Conservation (phyloP, 495 filamentous ascomycete species). For the Penicillium daleae region DNA sequence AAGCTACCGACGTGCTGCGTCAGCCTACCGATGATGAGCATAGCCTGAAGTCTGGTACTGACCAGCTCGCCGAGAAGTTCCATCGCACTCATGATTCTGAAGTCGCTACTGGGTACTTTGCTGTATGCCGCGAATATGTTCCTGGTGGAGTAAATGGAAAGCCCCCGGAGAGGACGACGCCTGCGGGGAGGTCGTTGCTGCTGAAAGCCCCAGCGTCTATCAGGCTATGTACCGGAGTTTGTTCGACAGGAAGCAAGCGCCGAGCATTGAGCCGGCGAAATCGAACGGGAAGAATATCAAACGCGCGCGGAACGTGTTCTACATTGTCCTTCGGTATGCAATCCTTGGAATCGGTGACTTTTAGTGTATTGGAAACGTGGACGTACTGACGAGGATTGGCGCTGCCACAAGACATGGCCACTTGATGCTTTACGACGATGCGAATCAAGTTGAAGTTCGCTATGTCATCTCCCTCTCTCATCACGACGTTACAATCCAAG, state of each 20-base stretch:
- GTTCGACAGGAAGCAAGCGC: slow-evolving; percentile 79
- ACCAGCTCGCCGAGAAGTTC: slow-evolving; percentile 58
- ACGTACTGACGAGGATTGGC: slow-evolving; percentile 25
- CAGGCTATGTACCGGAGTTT: slow-evolving; percentile 97
- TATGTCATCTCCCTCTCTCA: slow-evolving; percentile 92
- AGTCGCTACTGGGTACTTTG: slow-evolving; percentile 91
- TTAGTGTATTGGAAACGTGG: neutral
- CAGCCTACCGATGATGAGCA: slow-evolving; percentile 51
- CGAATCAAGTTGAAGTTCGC: slow-evolving; percentile 85
- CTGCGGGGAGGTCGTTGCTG: slow-evolving; percentile 67
- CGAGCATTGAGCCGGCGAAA: slow-evolving; percentile 53
- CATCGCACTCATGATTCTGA: slow-evolving; percentile 70
- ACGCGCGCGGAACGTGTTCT: slow-evolving; percentile 88
- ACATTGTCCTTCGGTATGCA: slow-evolving; percentile 80
- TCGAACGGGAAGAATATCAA: slow-evolving; percentile 64
- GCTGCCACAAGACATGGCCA: slow-evolving; percentile 75
- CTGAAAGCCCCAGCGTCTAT: slow-evolving; percentile 89
- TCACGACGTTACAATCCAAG: slow-evolving; percentile 84
- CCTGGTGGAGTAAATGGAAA: slow-evolving; percentile 87
- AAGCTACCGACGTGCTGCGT: slow-evolving; percentile 32
- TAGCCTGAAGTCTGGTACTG: slow-evolving; percentile 52
- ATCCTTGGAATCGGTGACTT: neutral
- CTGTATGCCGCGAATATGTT: slow-evolving; percentile 89
- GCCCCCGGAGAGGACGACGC: slow-evolving; percentile 85
- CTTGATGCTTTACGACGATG: slow-evolving; percentile 95